phyloP scores from a whole-genome alignment of 2,329 filamentous ascomycete species.

The Claviceps citrina region DNA sequence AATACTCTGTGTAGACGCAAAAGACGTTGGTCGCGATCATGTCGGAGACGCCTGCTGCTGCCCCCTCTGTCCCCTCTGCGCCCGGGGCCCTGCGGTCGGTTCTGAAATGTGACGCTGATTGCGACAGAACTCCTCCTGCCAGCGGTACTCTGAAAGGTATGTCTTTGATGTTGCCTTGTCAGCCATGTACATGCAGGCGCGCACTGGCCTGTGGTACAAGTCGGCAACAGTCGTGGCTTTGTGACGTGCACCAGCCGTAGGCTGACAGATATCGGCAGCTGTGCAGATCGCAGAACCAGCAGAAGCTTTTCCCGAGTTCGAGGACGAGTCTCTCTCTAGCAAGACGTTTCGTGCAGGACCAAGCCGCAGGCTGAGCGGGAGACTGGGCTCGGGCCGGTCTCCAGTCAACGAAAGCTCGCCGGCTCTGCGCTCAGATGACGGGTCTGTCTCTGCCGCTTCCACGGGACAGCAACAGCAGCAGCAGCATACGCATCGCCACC shows the following conservation, averaged over 20 bases:
- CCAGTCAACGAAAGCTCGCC: constrained; percentile 25
- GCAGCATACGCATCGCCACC: constrained; percentile 18
- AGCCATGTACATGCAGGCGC: neutral
- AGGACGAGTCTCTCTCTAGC: constrained; percentile 17
- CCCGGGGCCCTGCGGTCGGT: constrained; percentile 25
- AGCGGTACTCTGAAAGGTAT: constrained; percentile 29
- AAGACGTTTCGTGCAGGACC: constrained; percentile 20
- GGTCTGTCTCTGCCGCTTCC: constrained; percentile 7
- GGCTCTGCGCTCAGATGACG: constrained; percentile 15
- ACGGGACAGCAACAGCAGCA: constrained; percentile 11
- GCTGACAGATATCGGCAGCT: constrained; percentile 21
- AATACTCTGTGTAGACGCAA: neutral
- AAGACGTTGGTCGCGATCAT: constrained; percentile 9
- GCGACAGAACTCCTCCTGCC: constrained; percentile 20
- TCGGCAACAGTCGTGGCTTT: neutral
- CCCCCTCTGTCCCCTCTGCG: constrained; percentile 7
- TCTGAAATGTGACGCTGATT: constrained; percentile 29
- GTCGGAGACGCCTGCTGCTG: constrained; percentile 12
- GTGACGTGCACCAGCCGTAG: neutral
- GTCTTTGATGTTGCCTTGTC: neutral
- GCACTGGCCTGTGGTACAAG: neutral
- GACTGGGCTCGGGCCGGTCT: constrained; percentile 26
- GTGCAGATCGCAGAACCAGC: constrained; percentile 44
- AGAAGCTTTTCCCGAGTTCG: constrained; percentile 19
- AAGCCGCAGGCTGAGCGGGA: constrained; percentile 21